Evolutionary conservation across 371 early-diverging fungal genomes (phyloP).

Genomic region (Mucor irregularis): DNA sequence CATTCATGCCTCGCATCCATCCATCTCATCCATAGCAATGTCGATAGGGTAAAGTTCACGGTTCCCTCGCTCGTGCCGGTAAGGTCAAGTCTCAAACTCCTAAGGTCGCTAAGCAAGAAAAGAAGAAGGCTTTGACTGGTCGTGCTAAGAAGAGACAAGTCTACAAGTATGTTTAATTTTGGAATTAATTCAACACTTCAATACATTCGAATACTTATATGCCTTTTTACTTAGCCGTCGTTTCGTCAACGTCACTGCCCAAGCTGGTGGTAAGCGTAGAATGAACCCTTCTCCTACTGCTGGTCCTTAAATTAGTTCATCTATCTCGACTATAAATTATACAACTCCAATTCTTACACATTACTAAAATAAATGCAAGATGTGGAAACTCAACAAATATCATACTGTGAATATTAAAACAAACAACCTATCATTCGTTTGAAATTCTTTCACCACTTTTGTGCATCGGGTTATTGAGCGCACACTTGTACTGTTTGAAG

Average conservation of each 20-base stretch:
- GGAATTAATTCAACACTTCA: background rate
- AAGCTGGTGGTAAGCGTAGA: conserved; percentile 88
- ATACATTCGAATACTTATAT: background rate
- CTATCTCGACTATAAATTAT: no score
- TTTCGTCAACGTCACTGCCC: conserved; percentile 90
- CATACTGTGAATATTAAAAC: no score
- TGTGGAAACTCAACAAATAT: no score
- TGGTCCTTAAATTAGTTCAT: conserved; percentile 40
- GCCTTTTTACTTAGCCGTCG: conserved; percentile 69
- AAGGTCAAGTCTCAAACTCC: conserved; percentile 99
- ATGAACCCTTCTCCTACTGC: conserved; percentile 74
- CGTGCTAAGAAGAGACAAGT: conserved; percentile 98
- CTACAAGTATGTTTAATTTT: conserved; percentile 58
- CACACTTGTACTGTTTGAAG: no score
- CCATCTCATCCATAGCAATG: background rate
- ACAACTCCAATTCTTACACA: no score
- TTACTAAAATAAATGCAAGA: no score
- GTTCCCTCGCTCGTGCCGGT: conserved; percentile 99
- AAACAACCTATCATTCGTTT: no score
- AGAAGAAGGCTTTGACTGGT: conserved; percentile 91
- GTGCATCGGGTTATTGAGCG: no score
- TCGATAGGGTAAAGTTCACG: conserved; percentile 97
- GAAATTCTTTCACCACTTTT: no score
- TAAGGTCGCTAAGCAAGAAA: conserved; percentile 98
- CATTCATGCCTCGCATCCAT: conserved; percentile 9